Evolutionary conservation across 2,329 filamentous ascomycete species (phyloP), one percentile per base, ranked within the genome.

Genomic region (Aspergillus puulaauensis): DNA sequence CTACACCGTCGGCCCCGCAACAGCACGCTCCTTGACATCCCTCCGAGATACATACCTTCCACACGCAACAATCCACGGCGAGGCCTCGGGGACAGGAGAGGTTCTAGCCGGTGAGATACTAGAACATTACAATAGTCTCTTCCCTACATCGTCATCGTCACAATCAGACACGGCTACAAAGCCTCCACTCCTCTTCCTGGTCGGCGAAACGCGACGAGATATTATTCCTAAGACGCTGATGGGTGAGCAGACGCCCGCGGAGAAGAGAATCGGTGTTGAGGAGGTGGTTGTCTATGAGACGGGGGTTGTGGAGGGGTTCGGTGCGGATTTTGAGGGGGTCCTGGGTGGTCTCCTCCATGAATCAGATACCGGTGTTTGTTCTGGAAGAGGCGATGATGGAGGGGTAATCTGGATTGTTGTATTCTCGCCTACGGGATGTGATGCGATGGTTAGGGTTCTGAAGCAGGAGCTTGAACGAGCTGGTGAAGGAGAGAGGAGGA

Each of bases 261-360:
- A 78, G 14, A 73, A 75, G 52, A 79, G 83, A 49, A 89, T 95
- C 21, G 74, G 73, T 7, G 89, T 98, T 1, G 83, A 89, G 39
- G 93, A 98, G 73, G 70, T 91, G 7, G 86, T 93, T 2, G 87
- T 97, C 12, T 99, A 99, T 70, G 89, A 90, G 58, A 97, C 93
- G 0, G 86, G 85, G 0, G 89, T 93, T 57, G 91, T 92, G 87
- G 82, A 84, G 45, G 87, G 86, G 1, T 98, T 99, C 73, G 82
- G 86, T 35, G 70, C 77, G 1, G 83, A 91, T 64, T 91, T 97
- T 61, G 73, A 72, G 1, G 65, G 67, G 0, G 70, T 80, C 2
- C 75, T 92, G n/a, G 54, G 15, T 33, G 65, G 72, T 1, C 19
- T 5, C 2, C 17, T 33, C 8, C 23, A n/a, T 12, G 15, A 27